Percentiles rank a stretch among this genome's conserved stretches.
Evolutionary conservation across 768 basidiomycete species (phyloP).

Genomic region (Crepidotus variabilis): DNA sequence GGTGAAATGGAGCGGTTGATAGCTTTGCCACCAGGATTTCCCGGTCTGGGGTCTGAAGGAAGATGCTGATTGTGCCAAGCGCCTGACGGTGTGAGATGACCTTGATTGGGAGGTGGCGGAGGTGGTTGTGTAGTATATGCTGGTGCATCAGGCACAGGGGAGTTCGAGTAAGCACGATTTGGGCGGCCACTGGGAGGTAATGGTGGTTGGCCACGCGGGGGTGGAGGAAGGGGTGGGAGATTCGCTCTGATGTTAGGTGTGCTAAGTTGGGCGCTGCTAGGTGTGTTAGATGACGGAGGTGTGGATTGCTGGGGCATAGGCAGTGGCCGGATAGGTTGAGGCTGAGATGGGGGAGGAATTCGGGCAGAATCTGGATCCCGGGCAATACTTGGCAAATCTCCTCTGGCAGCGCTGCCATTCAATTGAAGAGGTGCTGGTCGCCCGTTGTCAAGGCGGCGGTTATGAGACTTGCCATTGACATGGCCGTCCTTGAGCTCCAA

Average conservation of each 20-base stretch:
- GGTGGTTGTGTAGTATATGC: conserved; percentile 39
- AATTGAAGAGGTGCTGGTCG: conserved; percentile 85
- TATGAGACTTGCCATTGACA: conserved; percentile 8
- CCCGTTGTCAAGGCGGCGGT: conserved; percentile 52
- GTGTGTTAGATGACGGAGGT: conserved; percentile 25
- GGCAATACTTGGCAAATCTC: conserved; percentile 71
- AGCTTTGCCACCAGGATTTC: conserved; percentile 39
- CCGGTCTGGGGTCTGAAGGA: conserved; percentile 60
- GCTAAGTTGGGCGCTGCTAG: conserved; percentile 30
- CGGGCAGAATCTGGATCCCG: conserved; percentile 65
- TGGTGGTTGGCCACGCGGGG: conserved; percentile 65
- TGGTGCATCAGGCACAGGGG: conserved; percentile 53
- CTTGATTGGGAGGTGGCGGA: conserved; percentile 33
- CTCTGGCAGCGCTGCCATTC: conserved; percentile 44
- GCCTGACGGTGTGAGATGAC: conserved; percentile 40
- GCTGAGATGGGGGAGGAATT: conserved; percentile 15
- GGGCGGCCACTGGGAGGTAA: conserved; percentile 36
- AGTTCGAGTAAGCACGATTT: conserved; percentile 47
- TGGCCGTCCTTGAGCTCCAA: conserved; percentile 3
- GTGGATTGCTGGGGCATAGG: conserved; percentile 28
- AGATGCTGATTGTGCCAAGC: conserved; percentile 49
- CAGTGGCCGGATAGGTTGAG: conserved; percentile 34
- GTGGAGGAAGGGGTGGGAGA: conserved; percentile 67
- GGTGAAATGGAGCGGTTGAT: conserved; percentile 41
- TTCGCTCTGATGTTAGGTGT: conserved; percentile 37